phyloP scores from a whole-genome alignment of 805 yeast genomes.

The Suhomyces canberraensis region DNA sequence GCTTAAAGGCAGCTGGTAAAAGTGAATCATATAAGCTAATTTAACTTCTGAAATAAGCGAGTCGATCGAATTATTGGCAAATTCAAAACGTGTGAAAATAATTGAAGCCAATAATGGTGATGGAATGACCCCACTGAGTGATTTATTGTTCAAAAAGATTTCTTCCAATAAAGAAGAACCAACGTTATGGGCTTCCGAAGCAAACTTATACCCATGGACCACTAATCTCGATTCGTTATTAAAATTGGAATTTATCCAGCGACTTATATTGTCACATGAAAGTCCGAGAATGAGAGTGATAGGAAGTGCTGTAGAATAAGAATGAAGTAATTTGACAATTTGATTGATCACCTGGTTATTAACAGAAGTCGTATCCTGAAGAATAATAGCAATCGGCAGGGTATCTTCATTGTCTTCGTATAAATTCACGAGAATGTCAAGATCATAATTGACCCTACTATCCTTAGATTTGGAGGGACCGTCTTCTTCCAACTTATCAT shows the following conservation, averaged over 20 bases:
- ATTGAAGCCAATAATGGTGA: slow-evolving; percentile 17
- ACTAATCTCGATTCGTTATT: slow-evolving; percentile 27
- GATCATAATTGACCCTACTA: slow-evolving; percentile 31
- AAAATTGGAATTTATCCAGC: slow-evolving; percentile 35
- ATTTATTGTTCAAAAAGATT: slow-evolving; percentile 21
- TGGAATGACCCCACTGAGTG: slow-evolving; percentile 12
- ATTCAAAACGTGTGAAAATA: slow-evolving; percentile 32
- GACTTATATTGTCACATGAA: slow-evolving; percentile 31
- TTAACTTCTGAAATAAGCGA: slow-evolving; percentile 35
- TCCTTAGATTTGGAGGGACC: slow-evolving; percentile 9
- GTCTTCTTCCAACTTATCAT: slow-evolving; percentile 7
- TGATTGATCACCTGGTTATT: slow-evolving; percentile 34
- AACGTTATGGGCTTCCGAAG: slow-evolving; percentile 27
- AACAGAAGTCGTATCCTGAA: slow-evolving; percentile 39
- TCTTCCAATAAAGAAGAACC: slow-evolving; percentile 34
- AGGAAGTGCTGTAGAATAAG: slow-evolving; percentile 25
- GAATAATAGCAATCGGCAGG: slow-evolving; percentile 21
- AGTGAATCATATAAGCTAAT: slow-evolving; percentile 37
- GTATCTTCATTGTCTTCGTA: slow-evolving; percentile 12
- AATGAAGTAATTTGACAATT: slow-evolving; percentile 27
- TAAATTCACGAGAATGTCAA: slow-evolving; percentile 36
- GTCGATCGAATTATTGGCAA: slow-evolving; percentile 41
- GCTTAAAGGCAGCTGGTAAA: slow-evolving; percentile 37
- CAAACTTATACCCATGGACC: slow-evolving; percentile 30
- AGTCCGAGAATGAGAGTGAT: slow-evolving; percentile 35